phyloP scores from a whole-genome alignment of 129 eudicot genomes.

The Logfia minima region DNA sequence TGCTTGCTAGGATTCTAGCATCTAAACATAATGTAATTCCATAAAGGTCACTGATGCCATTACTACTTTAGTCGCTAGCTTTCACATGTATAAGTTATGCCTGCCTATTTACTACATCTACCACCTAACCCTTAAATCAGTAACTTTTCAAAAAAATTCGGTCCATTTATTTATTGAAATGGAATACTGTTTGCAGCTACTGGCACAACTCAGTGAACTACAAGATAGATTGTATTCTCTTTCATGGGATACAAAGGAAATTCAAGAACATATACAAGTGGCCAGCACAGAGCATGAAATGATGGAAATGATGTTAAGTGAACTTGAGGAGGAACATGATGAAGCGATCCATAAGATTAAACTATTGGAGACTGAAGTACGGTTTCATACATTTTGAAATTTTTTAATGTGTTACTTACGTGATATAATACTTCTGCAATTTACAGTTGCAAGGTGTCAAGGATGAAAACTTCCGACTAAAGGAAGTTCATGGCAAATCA shows the following conservation, averaged over 20 bases:
- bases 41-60: neutral
- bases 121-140: neutral
- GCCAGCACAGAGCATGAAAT: conserved; percentile 47
- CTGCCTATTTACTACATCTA: neutral
- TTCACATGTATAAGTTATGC: neutral
- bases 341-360: conserved; percentile 61
- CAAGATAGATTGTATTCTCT: conserved; percentile 51
- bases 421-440: conserved; percentile 19
- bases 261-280: conserved; percentile 45
- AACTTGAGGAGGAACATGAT: conserved; percentile 82
- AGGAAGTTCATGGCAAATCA: conserved; percentile 49
- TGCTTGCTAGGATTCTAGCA: neutral
- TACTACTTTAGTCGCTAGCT: neutral
- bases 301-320: conserved; percentile 64
- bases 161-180: neutral
- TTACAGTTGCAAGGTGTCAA: conserved; percentile 57
- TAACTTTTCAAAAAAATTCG: no score
- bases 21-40: neutral
- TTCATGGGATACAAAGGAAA: conserved; percentile 58
- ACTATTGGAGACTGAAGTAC: conserved; percentile 62
- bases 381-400: neutral
- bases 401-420: neutral
- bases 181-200: conserved; percentile 47
- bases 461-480: conserved; percentile 45
- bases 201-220: conserved; percentile 48